Evolutionary conservation across 805 yeast genomes (phyloP), one percentile per base, ranked within the genome.

Genomic region (Cyberlindnera maclurae): DNA sequence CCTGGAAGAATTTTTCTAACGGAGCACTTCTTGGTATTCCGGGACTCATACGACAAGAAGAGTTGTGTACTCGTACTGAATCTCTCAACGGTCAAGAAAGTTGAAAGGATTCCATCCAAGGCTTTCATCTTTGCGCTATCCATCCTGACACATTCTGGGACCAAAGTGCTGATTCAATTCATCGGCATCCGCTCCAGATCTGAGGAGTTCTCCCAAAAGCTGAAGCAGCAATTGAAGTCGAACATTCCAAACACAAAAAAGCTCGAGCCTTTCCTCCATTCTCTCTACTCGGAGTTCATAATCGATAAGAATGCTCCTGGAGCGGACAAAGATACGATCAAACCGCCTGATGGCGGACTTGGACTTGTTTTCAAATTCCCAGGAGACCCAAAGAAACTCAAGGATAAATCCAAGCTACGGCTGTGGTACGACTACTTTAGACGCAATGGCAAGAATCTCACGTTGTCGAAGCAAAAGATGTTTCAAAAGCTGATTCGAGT

Each of bases 401-500:
- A 86, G 39, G 97, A 90, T 54, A 82, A 85, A 50, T 69, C 88
- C 5, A 90, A 89, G 49, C 75, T 90, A 73, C 80, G 90, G 50
- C 66, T 88, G 38, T 93, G 99, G 99, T 87, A 85, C 55, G 97
- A 90, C 53, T 82, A 84, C 52, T 83, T 89, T 58, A 70, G 81
- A 41, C 74, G 75, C 15, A 81, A 88, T 52, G 98, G 98, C 22
- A 70, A 95, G 34, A 88, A 89, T 52, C 63, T 93, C 37, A 78
- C 94, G 1, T 51, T 90, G 15, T 70, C 85, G 1, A 73, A 78
- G 34, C 85, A 82, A 40, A 85, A 79, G 29, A 75, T 79, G 54
- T 94, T 87, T 54, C 84, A 79, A 58, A 84, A 83, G 53, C 71
- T 93, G 36, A 73, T 93, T 8, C 70, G 97, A 36, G 93, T 89